Evolutionary conservation across 2,329 filamentous ascomycete species (phyloP), one percentile per base, ranked within the genome.

Genomic region (Neospermospora avenae): DNA sequence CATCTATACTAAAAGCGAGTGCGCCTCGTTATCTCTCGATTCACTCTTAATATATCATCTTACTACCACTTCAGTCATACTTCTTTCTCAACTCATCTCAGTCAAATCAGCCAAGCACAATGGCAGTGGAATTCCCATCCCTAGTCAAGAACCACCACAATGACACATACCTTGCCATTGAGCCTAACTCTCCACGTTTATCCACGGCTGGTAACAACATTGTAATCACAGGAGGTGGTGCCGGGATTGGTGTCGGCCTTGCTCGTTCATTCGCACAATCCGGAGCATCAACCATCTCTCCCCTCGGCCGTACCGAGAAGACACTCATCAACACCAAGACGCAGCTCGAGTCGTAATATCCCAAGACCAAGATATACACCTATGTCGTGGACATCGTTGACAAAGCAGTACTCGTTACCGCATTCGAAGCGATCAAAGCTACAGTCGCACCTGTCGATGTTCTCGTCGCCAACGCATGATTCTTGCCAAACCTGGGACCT

Each of bases 131-230:
- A 4, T 52, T 54, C 55, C 37, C 64, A 31, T 49, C 68, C 4
- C 59, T 65, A 18, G 69, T 62, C 25, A 55, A 68, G 6, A 62
- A 55, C 20, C 71, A 64, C 61, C 73, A 74, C 60, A 61, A 61
- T 16, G 55, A 55, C 16, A 55, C 71, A 3, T 74, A 74, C 59
- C 53, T 68, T 11, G 65, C 65, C 46, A 73, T 74, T 55, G 68
- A 62, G 2, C 71, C 71, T 3, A 51, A 61, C 11, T 25, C 13
- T 16, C 53, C 63, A 7, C 28, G 24, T 13, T 59, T 67, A 16
- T 64, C 61, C 4, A 56, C 61, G 3, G 22, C n/a, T 1, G 63
- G 65, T 4, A 65, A 67, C 45, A 55, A 37, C 39, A 41, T 65
- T 14, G 22, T 67, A 10, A 59, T 67, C 8, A 67, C 60, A 7